Evolutionary conservation across 2,329 filamentous ascomycete genomes (phyloP), one percentile per base, ranked within the genome.

Genomic region (Cadophora luteo-olivacea): DNA sequence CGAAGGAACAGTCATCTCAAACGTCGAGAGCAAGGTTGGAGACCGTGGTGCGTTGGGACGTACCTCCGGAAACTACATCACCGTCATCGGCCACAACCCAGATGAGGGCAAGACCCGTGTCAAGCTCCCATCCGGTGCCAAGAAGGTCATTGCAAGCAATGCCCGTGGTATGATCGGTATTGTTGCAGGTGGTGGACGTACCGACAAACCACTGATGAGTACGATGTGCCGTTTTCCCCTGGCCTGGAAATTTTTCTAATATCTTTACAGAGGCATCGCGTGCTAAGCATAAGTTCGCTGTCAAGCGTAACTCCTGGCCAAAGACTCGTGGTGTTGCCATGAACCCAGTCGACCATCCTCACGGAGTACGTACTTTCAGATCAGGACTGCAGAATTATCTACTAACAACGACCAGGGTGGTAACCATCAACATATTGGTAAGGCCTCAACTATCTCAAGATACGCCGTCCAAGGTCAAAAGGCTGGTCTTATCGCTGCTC

Each of bases 291-390:
- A 99, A 99, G 92, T 99, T 97, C 87, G 94, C 94, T 79, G 97
- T 97, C 87, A 99, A 99, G 94, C 94, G 96, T 83, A 98, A 99
- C 93, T 95, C 91, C 82, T 99, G 96, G 96, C 96, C 96, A 86
- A 97, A 97, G 93, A 99, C 96, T 89, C 95, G 96, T 96, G 96
- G 96, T 97, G 96, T 99, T 91, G 96, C 96, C 86, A 99, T 99
- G 96, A 99, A 99, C 89, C 96, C 96, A 80, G 96, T 99, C 81
- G 96, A 99, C 87, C 96, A 99, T 90, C 92, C 92, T 84, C 92
- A 96, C 91, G 92, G 92, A 92, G 92, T 78, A 77, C 55, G 77
- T 72, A 57, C 33, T 38, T 36, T 36, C 48, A 65, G 7, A 19
- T 6, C 36, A 14, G 48, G 16, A 52, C 38, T 7, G 29, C n/a